Evolutionary conservation across 345 rosid genomes (phyloP).

Genomic region (Odontarrhena argentea): DNA sequence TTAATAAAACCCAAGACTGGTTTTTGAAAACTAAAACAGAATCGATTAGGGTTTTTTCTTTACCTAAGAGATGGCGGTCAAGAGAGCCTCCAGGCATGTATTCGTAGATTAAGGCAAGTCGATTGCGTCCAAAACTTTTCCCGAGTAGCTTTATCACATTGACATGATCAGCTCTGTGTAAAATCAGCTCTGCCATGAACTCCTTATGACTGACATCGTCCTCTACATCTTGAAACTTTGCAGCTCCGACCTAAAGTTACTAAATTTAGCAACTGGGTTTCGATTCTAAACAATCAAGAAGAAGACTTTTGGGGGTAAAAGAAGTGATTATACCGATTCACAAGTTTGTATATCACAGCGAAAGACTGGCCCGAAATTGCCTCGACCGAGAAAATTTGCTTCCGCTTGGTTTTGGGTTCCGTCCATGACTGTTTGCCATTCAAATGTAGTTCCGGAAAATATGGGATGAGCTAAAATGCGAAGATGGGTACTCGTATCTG

Average conservation of each 20-base stretch:
- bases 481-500: not conserved
- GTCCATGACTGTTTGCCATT: not conserved
- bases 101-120: constrained; percentile 66
- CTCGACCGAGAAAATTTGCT: not conserved
- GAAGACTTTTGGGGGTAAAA: not conserved
- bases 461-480: not conserved
- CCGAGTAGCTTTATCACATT: constrained; percentile 74
- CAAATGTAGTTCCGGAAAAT: not conserved
- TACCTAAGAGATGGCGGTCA: constrained; percentile 66
- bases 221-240: constrained; percentile 62
- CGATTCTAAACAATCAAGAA: not conserved
- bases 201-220: constrained; percentile 60
- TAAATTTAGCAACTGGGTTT: constrained; percentile 12
- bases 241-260: constrained; percentile 59
- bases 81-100: constrained; percentile 75
- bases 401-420: not conserved
- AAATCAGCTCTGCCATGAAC: constrained; percentile 66
- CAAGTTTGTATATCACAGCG: constrained; percentile 13
- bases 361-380: constrained; percentile 26
- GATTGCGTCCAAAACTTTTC: constrained; percentile 56
- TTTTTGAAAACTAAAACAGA: constrained; percentile 1
- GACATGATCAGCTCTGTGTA: constrained; percentile 60
- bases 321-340: not conserved
- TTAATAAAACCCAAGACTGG: not conserved
- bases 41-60: not conserved